Evolutionary conservation across 176 grass and related monocot genomes (phyloP).

Genomic region (Carex scoparia): DNA sequence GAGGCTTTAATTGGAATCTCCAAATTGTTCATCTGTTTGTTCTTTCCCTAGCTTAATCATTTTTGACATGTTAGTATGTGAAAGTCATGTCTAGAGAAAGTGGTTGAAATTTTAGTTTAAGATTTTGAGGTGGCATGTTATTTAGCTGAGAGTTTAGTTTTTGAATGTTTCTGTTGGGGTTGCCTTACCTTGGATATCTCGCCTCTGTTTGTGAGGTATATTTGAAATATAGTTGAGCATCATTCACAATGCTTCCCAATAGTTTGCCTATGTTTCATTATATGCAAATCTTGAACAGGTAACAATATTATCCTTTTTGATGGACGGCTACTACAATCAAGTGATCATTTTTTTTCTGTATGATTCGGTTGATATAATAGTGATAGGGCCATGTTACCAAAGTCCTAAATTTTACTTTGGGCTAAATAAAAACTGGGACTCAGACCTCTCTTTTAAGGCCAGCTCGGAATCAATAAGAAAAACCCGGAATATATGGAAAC

Average conservation of each 20-base stretch:
- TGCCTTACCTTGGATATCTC: not conserved
- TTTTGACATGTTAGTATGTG: not conserved
- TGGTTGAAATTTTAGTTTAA: not conserved
- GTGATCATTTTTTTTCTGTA: not conserved
- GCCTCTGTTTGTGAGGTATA: not conserved
- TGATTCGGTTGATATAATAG: not conserved
- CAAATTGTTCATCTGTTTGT: constrained; percentile 3
- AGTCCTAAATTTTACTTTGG: no score
- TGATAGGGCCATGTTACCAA: no score
- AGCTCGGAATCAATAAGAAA: no score
- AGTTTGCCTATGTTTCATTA: not conserved
- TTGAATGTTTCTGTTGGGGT: not conserved
- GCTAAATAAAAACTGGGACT: no score
- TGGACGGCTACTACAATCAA: not conserved
- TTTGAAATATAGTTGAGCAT: not conserved
- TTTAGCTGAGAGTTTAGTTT: not conserved
- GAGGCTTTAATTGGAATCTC: constrained; percentile 39
- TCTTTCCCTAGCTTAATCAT: not conserved
- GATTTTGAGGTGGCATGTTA: not conserved
- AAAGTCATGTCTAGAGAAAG: not conserved
- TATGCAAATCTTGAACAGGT: not conserved
- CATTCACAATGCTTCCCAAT: not conserved
- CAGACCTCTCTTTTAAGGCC: no score
- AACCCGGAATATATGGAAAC: no score
- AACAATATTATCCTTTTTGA: not conserved